Evolutionary conservation across 805 yeast genomes (phyloP).

Genomic region (Ogataea saltuana): DNA sequence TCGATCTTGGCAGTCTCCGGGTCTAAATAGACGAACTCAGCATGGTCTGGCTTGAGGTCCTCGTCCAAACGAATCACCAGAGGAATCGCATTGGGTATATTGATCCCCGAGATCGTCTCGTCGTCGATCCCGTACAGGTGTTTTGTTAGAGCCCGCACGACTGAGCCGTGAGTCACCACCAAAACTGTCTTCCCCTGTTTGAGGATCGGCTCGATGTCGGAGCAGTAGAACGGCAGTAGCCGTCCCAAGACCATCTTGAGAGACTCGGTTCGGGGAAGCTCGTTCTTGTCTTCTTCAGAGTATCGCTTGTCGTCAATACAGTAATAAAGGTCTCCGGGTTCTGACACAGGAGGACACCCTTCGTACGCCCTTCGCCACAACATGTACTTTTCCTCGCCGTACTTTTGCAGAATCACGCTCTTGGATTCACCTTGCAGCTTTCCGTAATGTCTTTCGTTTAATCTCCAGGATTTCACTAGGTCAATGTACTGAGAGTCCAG

Average conservation of each 20-base stretch:
- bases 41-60: conserved; percentile 24
- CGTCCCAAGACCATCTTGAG: conserved; percentile 69
- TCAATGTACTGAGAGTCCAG: conserved; percentile 51
- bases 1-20: conserved; percentile 78
- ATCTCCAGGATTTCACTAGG: conserved; percentile 70
- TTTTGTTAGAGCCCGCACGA: conserved; percentile 74
- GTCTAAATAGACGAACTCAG: conserved; percentile 67
- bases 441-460: conserved; percentile 85
- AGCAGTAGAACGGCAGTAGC: conserved; percentile 59
- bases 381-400: conserved; percentile 75
- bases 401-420: conserved; percentile 59
- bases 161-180: conserved; percentile 79
- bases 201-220: conserved; percentile 51
- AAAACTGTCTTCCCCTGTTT: conserved; percentile 56
- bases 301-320: conserved; percentile 42
- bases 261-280: conserved; percentile 72
- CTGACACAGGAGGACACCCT: conserved; percentile 63
- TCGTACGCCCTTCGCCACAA: conserved; percentile 76
- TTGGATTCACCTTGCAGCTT: conserved; percentile 77
- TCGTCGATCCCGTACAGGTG: conserved; percentile 65
- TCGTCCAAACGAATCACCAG: conserved; percentile 64
- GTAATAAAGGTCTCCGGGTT: conserved; percentile 39
- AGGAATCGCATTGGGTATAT: conserved; percentile 85
- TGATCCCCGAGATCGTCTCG: conserved; percentile 67
- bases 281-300: conserved; percentile 45